Conservation (phyloP, 768 basidiomycete species). For the Phlebiopsis flavidoalba region DNA sequence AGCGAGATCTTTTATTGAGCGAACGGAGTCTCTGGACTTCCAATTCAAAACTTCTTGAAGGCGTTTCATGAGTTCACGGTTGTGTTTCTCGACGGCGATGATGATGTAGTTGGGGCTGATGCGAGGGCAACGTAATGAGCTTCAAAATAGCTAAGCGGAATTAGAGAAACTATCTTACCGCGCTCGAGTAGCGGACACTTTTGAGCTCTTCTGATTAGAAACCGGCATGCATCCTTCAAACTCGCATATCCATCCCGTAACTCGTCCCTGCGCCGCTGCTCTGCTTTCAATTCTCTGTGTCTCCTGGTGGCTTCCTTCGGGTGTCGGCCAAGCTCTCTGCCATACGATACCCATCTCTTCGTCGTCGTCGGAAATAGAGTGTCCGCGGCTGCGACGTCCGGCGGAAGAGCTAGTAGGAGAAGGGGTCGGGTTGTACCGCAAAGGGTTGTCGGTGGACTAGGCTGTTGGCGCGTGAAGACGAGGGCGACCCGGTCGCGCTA, state of each 20-base stretch:
- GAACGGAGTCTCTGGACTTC: constrained; percentile 68
- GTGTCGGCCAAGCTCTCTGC: constrained; percentile 71
- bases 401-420: constrained; percentile 72
- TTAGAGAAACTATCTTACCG: constrained; percentile 42
- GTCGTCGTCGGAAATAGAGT: constrained; percentile 70
- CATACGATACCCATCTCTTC: constrained; percentile 57
- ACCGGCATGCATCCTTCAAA: constrained; percentile 83
- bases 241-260: constrained; percentile 86
- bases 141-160: constrained; percentile 3
- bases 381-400: constrained; percentile 57
- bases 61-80: constrained; percentile 66
- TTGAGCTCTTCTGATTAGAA: constrained; percentile 88
- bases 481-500: constrained; percentile 70
- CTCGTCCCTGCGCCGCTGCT: constrained; percentile 84
- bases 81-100: constrained; percentile 62
- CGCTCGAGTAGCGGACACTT: constrained; percentile 84
- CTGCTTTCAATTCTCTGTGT: constrained; percentile 86
- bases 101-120: constrained; percentile 74
- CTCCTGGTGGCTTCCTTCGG: constrained; percentile 76
- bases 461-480: constrained; percentile 70
- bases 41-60: constrained; percentile 57
- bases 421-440: constrained; percentile 78
- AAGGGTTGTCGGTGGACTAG: constrained; percentile 66
- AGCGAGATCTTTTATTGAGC: constrained; percentile 81
- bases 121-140: background rate